Percentiles rank a stretch among this genome's conserved stretches.
Conservation (phyloP, 306 rosid species). For the Cicer judaicum region DNA sequence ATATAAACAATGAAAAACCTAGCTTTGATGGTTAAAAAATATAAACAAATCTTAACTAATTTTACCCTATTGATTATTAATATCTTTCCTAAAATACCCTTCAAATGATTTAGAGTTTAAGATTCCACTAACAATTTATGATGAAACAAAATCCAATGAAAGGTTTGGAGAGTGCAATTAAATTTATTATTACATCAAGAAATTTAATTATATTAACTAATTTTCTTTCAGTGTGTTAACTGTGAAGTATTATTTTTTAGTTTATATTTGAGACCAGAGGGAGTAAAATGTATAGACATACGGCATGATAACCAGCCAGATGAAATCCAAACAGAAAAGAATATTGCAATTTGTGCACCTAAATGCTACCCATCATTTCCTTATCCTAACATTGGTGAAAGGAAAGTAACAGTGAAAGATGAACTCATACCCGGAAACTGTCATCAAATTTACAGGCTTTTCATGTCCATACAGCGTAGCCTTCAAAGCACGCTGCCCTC, state of each 20-base stretch:
- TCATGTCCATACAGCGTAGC: slow-evolving; percentile 86
- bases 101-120: background rate
- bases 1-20: background rate
- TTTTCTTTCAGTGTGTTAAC: background rate
- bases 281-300: slow-evolving; percentile 10
- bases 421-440: slow-evolving; percentile 79
- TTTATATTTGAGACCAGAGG: background rate
- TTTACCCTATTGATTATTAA: background rate
- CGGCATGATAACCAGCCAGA: background rate
- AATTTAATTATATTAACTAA: background rate
- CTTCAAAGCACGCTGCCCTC: slow-evolving; percentile 70
- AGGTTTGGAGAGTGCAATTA: background rate
- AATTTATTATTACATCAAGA: background rate
- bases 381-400: background rate
- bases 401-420: slow-evolving; percentile 18
- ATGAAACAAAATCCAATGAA: background rate
- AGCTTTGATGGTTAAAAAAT: background rate
- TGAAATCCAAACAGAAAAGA: slow-evolving; percentile 5
- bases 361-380: background rate
- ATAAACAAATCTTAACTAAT: background rate
- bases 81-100: background rate
- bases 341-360: slow-evolving; percentile 4
- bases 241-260: background rate
- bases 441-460: slow-evolving; percentile 67
- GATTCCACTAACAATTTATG: background rate